A percentile compares a stretch with the other conserved stretches of the same genome.
Conservation (phyloP, 106 monocot species). For the Platanthera zijinensis region DNA sequence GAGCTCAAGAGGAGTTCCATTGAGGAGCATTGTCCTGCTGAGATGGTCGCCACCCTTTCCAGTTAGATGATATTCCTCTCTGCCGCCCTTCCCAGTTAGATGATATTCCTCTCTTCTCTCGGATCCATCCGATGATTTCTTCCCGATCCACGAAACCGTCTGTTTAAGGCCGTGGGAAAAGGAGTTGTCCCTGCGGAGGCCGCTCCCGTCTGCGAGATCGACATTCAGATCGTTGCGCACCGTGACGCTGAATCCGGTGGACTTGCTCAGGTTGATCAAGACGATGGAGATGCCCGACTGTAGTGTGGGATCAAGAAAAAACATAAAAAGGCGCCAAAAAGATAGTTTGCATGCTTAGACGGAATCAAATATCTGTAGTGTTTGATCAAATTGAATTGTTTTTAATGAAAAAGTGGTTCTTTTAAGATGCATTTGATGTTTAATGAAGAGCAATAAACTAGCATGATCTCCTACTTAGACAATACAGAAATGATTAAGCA, state of each 20-base stretch:
- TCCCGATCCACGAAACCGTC: slow-evolving; percentile 52
- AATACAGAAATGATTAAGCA: background rate
- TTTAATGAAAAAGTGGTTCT: background rate
- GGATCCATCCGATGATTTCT: slow-evolving; percentile 24
- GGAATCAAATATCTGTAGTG: too few relatives aligned
- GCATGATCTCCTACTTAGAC: background rate
- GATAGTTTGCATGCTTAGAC: too few relatives aligned
- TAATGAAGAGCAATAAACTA: background rate
- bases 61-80: slow-evolving; percentile 76
- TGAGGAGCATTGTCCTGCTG: slow-evolving; percentile 50
- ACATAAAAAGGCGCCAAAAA: background rate
- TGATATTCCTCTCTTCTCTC: slow-evolving; percentile 66
- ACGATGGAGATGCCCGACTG: slow-evolving; percentile 43
- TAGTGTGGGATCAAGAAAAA: background rate
- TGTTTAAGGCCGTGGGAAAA: slow-evolving; percentile 44
- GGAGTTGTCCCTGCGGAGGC: slow-evolving; percentile 5
- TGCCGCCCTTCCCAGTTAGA: slow-evolving; percentile 38
- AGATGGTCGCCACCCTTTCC: slow-evolving; percentile 24
- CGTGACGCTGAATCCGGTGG: slow-evolving; percentile 22
- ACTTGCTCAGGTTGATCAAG: slow-evolving; percentile 54
- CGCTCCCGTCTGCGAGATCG: slow-evolving; percentile 6
- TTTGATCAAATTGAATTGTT: too few relatives aligned
- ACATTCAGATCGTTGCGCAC: slow-evolving; percentile 38
- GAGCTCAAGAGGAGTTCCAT: slow-evolving; percentile 50
- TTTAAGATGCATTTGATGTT: background rate